Percentiles rank a stretch among this genome's conserved stretches.
These are phyloP conservation scores for Apiospora rasikravindrae DNA, from an alignment of 2,329 filamentous ascomycete genomes.

Conservation along the genomic window DNA sequence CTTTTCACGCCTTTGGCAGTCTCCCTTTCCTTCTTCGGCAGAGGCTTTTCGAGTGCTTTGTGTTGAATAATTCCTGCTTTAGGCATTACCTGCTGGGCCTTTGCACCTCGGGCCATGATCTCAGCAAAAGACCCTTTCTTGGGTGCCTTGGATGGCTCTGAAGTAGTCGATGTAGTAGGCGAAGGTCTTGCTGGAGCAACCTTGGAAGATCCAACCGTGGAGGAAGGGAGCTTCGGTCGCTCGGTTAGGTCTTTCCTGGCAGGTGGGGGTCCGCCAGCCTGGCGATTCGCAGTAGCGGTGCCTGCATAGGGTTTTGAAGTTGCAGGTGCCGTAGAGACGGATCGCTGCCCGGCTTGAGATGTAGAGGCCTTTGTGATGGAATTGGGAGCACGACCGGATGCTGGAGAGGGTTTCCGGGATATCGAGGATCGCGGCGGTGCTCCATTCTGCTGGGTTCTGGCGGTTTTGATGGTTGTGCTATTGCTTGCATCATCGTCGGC, in stretches of 20 bases:
- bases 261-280: slow-evolving; percentile 22
- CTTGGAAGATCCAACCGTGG: slow-evolving; percentile 28
- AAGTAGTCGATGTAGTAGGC: slow-evolving; percentile 33
- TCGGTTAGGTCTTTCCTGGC: slow-evolving; percentile 28
- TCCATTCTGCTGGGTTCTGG: slow-evolving; percentile 26
- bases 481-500: slow-evolving; percentile 53
- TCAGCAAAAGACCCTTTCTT: slow-evolving; percentile 79
- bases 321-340: background rate
- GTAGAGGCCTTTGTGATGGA: slow-evolving; percentile 19
- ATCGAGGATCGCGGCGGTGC: background rate
- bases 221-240: slow-evolving; percentile 31
- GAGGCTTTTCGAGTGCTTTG: slow-evolving; percentile 71
- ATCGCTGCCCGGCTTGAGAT: slow-evolving; percentile 19
- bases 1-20: slow-evolving; percentile 51
- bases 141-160: slow-evolving; percentile 49
- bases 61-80: slow-evolving; percentile 75
- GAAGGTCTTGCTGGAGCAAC: slow-evolving; percentile 33
- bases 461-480: slow-evolving; percentile 32
- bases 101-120: slow-evolving; percentile 74
- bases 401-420: slow-evolving; percentile 24
- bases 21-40: slow-evolving; percentile 56
- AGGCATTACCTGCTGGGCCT: slow-evolving; percentile 65
- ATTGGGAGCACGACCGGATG: slow-evolving; percentile 29
- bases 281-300: slow-evolving; percentile 20
- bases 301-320: slow-evolving; percentile 21